phyloP scores from a whole-genome alignment of 1,284 basidiomycete species.

The Butyriboletus appendiculatus region DNA sequence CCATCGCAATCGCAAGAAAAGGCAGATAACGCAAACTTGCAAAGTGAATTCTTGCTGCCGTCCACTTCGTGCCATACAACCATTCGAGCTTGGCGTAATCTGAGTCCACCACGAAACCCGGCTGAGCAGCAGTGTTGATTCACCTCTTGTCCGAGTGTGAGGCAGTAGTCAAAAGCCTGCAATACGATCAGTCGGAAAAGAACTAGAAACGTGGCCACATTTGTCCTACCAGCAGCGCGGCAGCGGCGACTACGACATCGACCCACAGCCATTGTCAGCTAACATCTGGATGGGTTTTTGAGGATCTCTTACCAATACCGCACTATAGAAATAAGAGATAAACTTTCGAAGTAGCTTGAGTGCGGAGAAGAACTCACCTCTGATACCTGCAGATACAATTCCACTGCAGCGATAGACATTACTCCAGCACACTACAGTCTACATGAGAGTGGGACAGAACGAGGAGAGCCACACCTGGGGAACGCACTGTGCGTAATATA shows the following conservation, averaged over 20 bases:
- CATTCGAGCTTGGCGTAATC: conserved; percentile 14
- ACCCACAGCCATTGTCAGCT: background rate
- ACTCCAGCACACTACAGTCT: background rate
- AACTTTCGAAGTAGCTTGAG: too few species aligned
- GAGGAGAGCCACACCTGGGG: background rate
- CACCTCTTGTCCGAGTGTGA: conserved; percentile 19
- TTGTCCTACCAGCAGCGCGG: conserved; percentile 14
- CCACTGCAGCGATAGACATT: conserved; percentile 18
- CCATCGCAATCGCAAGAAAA: conserved; percentile 21
- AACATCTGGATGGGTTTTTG: background rate
- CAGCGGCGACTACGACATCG: conserved; percentile 11
- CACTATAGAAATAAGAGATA: background rate
- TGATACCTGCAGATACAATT: conserved; percentile 16
- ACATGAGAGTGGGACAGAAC: background rate
- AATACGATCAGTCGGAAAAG: background rate
- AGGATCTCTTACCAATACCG: conserved; percentile 14
- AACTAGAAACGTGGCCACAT: background rate
- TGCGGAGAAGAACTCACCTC: conserved; percentile 10
- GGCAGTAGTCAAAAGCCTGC: conserved; percentile 22
- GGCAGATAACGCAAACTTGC: conserved; percentile 23
- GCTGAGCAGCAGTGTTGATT: background rate
- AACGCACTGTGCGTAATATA: background rate
- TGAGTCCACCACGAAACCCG: background rate
- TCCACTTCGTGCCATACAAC: conserved; percentile 20
- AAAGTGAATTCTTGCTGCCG: conserved; percentile 22